Base-by-base conservation (phyloP, 495 filamentous ascomycete genomes). In the Immersiella caudata region DNA sequence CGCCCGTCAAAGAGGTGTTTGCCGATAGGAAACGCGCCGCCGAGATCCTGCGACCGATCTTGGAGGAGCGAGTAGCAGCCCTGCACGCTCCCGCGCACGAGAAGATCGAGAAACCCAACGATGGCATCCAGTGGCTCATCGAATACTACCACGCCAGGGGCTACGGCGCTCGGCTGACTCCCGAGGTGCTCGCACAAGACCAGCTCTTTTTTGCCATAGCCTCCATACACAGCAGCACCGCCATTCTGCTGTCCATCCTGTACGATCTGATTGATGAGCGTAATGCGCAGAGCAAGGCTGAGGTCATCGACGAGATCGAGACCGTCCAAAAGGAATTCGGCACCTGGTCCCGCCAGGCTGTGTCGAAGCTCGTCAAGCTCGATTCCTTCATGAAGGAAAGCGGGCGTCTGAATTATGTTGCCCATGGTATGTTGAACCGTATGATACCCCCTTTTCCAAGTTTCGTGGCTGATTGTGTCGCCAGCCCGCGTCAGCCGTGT, bases 341-440 rank as follows among this genome's bases (percentile, higher is more conserved):
- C 59, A 67, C 25, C 22, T 67, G 68, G 68, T 18, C 61, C 0
- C 61, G 61, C 11, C 40, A 50, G 24, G 61, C 61, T 2, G 49
- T 55, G 14, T 51, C 24, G 12, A 64, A 60, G 64, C 55, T 66
- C 6, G 56, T 57, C 21, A 82, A 83, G 67, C 29, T 86, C 25
- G 86, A 88, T 65, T 83, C 79, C 51, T 84, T 86, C 62, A 76
- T 87, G 60, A 80, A 83, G 49, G 86, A 88, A 68, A 75, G 74
- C 21, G 75, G 79, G 60, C 71, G 85, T 76, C n/a, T 59, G 40
- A 22, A 49, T 24, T 62, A 2, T 59, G 49, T 64, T n/a, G 8
- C 58, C 24, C 40, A 60, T 46, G 20, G 62, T 52, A 40, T 52
- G 22, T 40, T 24, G 6, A 8, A 6, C 4, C 35, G 29, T 75